A percentile compares a stretch with the other conserved stretches of the same genome.
These are phyloP conservation scores for Epichloe brachyelytri DNA, from an alignment of 2,329 filamentous ascomycete species.

Conservation along the genomic window DNA sequence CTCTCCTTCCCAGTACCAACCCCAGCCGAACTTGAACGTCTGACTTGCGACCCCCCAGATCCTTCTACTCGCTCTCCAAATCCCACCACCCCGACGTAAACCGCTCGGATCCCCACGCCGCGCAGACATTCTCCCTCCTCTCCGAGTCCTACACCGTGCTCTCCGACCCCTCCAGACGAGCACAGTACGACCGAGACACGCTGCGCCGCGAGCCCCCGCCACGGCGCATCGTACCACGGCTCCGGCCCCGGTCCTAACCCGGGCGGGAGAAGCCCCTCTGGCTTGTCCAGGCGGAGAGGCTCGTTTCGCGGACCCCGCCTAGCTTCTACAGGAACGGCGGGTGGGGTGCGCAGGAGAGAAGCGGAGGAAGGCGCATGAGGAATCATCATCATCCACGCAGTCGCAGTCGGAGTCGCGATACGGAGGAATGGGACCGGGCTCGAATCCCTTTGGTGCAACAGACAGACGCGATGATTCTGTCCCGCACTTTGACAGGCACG, in stretches of 20 bases:
- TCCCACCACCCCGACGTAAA: conserved; percentile 87
- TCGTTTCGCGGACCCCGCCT: conserved; percentile 79
- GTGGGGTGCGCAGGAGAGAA: conserved; percentile 57
- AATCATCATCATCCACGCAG: conserved; percentile 15
- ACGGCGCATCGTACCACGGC: conserved; percentile 40
- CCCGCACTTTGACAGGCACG: conserved; percentile 64
- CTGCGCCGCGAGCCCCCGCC: conserved; percentile 23
- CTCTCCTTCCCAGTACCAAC: no score
- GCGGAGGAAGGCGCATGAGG: conserved; percentile 38
- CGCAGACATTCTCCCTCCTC: conserved; percentile 67
- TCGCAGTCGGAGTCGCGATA: conserved; percentile 3
- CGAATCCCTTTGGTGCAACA: conserved; percentile 27
- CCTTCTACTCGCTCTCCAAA: conserved; percentile 88
- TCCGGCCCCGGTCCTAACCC: conserved; percentile 40
- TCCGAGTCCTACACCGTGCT: conserved; percentile 74
- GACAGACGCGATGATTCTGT: conserved; percentile 36
- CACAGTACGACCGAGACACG: conserved; percentile 66
- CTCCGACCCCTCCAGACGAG: conserved; percentile 58
- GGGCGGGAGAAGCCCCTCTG: conserved; percentile 66
- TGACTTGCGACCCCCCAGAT: conserved; percentile 24
- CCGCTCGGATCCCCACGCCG: conserved; percentile 57
- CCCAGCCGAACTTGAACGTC: neutral
- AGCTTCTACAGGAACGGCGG: conserved; percentile 76
- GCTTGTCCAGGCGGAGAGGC: conserved; percentile 62
- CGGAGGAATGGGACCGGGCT: conserved; percentile 47